Percentiles rank a stretch among this genome's conserved stretches.
Evolutionary conservation across 352 stramenopile species (phyloP).

Genomic region (Phytophthora melonis): DNA sequence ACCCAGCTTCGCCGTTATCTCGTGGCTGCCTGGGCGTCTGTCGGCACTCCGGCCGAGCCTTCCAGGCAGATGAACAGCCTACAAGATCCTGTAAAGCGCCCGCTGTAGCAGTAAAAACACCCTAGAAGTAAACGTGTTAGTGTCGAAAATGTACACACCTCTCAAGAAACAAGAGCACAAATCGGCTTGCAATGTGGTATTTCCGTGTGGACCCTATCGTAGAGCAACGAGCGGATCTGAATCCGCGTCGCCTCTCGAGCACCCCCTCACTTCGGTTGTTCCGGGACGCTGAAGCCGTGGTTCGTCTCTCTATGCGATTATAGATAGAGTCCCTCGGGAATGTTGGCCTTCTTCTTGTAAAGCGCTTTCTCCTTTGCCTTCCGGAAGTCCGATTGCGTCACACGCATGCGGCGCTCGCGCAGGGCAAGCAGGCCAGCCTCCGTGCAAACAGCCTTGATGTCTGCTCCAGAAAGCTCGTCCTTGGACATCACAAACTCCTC

Average conservation of each 20-base stretch:
- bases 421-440: constrained; percentile 99
- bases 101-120: constrained; percentile 19
- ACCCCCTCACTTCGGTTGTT: constrained; percentile 5
- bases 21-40: constrained; percentile 44
- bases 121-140: constrained; percentile 26
- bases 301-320: constrained; percentile 70
- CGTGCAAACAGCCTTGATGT: constrained; percentile 99
- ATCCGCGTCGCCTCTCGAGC: constrained; percentile 5
- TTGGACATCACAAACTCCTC: constrained; percentile 99
- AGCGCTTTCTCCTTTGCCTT: constrained; percentile 99
- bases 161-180: constrained; percentile 33
- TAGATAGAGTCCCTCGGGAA: constrained; percentile 99
- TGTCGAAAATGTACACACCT: constrained; percentile 25
- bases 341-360: constrained; percentile 99
- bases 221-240: constrained; percentile 19
- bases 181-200: constrained; percentile 34
- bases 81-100: constrained; percentile 9
- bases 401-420: constrained; percentile 99
- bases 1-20: constrained; percentile 38
- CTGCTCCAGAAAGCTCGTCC: constrained; percentile 99
- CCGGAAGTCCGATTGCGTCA: constrained; percentile 99
- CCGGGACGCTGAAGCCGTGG: constrained; percentile 11
- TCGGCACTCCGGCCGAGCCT: constrained; percentile 38
- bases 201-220: constrained; percentile 29
- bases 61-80: constrained; percentile 25